A percentile compares a stretch with the other conserved stretches of the same genome.
Conservation (phyloP, 1,284 basidiomycete genomes). For the Crepidotus sp. region DNA sequence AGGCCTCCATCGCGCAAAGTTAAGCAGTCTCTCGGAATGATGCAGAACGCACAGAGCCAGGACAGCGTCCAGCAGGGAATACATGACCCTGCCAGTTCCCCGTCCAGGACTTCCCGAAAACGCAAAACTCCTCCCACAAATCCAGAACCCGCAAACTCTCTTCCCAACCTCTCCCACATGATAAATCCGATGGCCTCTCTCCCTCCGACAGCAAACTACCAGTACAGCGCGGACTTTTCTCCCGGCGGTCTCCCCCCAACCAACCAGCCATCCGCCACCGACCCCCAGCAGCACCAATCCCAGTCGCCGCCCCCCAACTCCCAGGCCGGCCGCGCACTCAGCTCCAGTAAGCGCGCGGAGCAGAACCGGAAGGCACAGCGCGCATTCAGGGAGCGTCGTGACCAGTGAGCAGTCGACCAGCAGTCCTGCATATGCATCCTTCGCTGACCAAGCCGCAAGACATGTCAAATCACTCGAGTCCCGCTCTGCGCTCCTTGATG, state of each 20-base stretch:
- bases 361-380: conserved; percentile 82
- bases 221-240: conserved; percentile 40
- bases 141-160: conserved; percentile 21
- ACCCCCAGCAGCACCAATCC: conserved; percentile 24
- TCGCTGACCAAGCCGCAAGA: conserved; percentile 28
- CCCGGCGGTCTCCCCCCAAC: conserved; percentile 42
- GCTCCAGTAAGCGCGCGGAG: conserved; percentile 74
- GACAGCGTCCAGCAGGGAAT: conserved; percentile 30
- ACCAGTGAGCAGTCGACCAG: conserved; percentile 54
- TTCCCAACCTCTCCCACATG: conserved; percentile 34
- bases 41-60: conserved; percentile 3
- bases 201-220: conserved; percentile 36
- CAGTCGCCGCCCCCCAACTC: conserved; percentile 26
- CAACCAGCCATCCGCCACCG: conserved; percentile 20
- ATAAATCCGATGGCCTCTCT: conserved; percentile 39
- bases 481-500: conserved; percentile 71
- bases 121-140: conserved; percentile 41
- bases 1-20: no score
- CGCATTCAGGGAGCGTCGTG: conserved; percentile 74
- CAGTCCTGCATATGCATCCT: not conserved
- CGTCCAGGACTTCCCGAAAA: conserved; percentile 36
- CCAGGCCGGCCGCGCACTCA: conserved; percentile 44
- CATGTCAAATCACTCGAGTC: conserved; percentile 79
- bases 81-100: conserved; percentile 39
- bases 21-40: no score